Evolutionary conservation across 495 filamentous ascomycete species (phyloP), one percentile per base, ranked within the genome.

Genomic region (Glutinoglossum americanum): DNA sequence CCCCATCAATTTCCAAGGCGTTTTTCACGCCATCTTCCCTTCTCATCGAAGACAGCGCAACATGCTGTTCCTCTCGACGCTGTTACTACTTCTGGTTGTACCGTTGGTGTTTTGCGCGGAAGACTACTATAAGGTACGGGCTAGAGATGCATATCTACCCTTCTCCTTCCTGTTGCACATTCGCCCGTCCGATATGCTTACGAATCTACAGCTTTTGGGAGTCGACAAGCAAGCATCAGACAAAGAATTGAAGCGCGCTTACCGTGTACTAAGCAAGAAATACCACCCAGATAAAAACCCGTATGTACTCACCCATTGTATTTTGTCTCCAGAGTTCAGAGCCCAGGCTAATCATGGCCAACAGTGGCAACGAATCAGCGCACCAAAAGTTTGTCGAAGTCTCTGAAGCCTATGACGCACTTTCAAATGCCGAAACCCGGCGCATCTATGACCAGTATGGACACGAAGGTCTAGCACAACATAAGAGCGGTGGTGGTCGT

Each of bases 231-330:
- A 79, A 23, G 90, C 92, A 3, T 84, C 79, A 15, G 90, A 95
- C 53, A 80, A 79, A 63, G 87, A 97, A 65, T 89, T 98, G 70
- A 99, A 97, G 71, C 80, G 83, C n/a, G 93, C 92, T 35, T 99
- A 99, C 69, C 80, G 88, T 54, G 83, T 79, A 53, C 72, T 97
- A 4, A 92, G 85, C 75, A 96, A 96, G 71, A 94, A 94, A 71
- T 95, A 76, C 69, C 92, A 99, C 64, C 92, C 92, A 0, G 92
- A 99, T 67, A 99, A 99, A 78, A 99, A 99, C 62, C 92, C 92
- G 87, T 94, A 72, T 64, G 84, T 77, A 55, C 27, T 54, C 44
- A 58, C 51, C 32, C 48, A 37, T 32, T 60, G 28, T 13, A 28
- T 17, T 39, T 51, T 45, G 39, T 27, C 9, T 11, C 30, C 37